Conservation (phyloP, 1,284 basidiomycete genomes). For the Ceratobasidium sp. region DNA sequence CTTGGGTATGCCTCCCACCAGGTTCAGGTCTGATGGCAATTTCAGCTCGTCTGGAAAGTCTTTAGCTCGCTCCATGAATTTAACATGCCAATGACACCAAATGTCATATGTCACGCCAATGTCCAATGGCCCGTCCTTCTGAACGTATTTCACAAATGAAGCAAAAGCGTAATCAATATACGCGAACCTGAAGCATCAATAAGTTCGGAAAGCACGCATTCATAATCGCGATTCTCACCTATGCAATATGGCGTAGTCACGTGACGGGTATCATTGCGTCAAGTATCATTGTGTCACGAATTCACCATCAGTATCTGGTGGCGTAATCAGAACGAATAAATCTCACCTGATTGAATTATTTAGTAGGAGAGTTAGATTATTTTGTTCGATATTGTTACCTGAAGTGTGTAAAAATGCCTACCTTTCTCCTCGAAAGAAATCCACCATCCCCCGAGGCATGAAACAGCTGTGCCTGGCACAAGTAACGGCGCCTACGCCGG, state of each 20-base stretch:
- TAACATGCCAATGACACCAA: conserved; percentile 7
- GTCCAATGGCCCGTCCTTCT: background rate
- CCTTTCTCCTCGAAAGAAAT: background rate
- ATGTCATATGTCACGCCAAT: conserved; percentile 18
- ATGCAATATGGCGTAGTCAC: too few species aligned
- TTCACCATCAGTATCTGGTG: too few species aligned
- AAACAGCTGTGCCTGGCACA: conserved; percentile 3
- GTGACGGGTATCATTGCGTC: too few species aligned
- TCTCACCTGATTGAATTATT: too few species aligned
- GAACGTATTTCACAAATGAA: background rate
- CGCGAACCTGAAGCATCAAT: background rate
- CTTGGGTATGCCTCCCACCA: conserved; percentile 7
- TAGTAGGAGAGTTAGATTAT: too few species aligned
- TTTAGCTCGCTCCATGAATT: background rate
- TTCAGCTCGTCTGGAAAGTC: background rate
- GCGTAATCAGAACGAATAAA: too few species aligned
- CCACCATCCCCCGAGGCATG: background rate
- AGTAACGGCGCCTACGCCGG: background rate
- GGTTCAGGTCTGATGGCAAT: background rate
- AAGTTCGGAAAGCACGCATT: too few species aligned
- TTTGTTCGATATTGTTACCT: background rate
- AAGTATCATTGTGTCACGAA: too few species aligned
- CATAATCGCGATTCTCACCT: too few species aligned
- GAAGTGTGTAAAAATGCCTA: background rate
- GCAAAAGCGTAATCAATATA: conserved; percentile 7